These are phyloP conservation scores for Arabidopsis suecica DNA, from an alignment of 345 rosid species.

Conservation along the genomic window DNA sequence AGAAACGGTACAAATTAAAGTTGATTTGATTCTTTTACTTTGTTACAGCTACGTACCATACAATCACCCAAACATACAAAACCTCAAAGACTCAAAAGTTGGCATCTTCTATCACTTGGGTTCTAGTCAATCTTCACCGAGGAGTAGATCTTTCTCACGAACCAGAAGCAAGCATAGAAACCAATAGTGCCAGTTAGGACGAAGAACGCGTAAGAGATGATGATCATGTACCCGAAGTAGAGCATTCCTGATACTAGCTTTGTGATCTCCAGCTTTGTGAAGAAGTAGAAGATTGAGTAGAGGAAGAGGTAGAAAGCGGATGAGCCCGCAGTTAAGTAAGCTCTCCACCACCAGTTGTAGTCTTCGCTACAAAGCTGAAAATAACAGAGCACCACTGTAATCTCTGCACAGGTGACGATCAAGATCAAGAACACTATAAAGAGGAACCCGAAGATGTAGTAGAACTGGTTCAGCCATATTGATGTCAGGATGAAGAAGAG, in stretches of 20 bases:
- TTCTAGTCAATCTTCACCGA: conserved; percentile 92
- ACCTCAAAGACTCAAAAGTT: conserved; percentile 42
- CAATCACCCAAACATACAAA: conserved; percentile 45
- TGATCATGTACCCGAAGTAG: conserved; percentile 91
- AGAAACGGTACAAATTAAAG: conserved; percentile 25
- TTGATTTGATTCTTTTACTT: conserved; percentile 32
- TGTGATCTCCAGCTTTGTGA: conserved; percentile 92
- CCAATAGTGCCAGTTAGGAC: conserved; percentile 93
- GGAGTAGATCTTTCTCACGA: conserved; percentile 91
- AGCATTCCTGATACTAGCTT: conserved; percentile 89
- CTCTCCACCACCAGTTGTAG: conserved; percentile 99
- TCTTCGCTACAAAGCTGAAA: conserved; percentile 98
- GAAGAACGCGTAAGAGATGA: conserved; percentile 89
- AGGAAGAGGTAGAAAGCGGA: conserved; percentile 95
- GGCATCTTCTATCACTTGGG: conserved; percentile 31
- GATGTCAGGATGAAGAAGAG: conserved; percentile 97
- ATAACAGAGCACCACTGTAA: conserved; percentile 92
- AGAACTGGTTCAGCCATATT: conserved; percentile 98
- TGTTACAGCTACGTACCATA: conserved; percentile 44
- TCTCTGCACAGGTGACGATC: conserved; percentile 92
- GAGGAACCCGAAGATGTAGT: conserved; percentile 98
- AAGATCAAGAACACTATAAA: conserved; percentile 90
- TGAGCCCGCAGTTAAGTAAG: conserved; percentile 93
- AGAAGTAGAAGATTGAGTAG: conserved; percentile 93
- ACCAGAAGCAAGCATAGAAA: conserved; percentile 98